These are phyloP conservation scores for Cyberlindnera veronae DNA, from an alignment of 805 yeast species.

Conservation along the genomic window DNA sequence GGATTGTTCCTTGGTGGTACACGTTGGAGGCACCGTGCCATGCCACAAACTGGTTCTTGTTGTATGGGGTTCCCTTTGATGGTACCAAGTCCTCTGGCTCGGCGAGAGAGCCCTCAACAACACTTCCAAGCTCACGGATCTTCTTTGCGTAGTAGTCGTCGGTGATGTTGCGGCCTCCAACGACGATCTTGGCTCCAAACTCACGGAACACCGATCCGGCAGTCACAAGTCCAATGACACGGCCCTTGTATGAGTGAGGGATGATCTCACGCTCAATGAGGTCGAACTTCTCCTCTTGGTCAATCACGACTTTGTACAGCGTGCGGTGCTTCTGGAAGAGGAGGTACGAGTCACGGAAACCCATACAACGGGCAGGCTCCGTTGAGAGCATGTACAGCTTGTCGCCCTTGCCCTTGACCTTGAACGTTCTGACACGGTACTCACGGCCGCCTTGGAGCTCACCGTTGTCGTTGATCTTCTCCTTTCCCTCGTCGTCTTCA, in stretches of 20 bases:
- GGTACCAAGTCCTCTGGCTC: conserved; percentile 56
- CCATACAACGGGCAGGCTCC: conserved; percentile 94
- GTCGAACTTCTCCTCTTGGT: conserved; percentile 77
- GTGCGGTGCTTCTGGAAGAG: conserved; percentile 82
- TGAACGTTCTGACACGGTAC: conserved; percentile 69
- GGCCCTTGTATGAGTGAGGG: conserved; percentile 87
- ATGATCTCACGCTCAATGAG: conserved; percentile 75
- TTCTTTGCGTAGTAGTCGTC: conserved; percentile 85
- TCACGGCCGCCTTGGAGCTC: conserved; percentile 66
- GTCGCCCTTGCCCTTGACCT: conserved; percentile 55
- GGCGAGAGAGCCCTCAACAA: conserved; percentile 66
- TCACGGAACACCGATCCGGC: conserved; percentile 88
- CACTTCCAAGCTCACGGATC: conserved; percentile 51
- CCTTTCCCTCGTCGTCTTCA: conserved; percentile 75
- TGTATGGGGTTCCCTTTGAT: conserved; percentile 39
- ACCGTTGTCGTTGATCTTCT: conserved; percentile 67
- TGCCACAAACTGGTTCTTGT: conserved; percentile 49
- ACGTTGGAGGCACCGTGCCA: conserved; percentile 47
- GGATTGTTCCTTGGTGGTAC: conserved; percentile 30
- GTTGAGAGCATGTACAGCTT: conserved; percentile 86
- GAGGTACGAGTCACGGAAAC: conserved; percentile 87
- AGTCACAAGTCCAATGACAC: conserved; percentile 85
- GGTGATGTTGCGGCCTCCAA: conserved; percentile 71
- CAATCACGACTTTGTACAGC: conserved; percentile 67
- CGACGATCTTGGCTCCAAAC: conserved; percentile 82